Conservation (phyloP, 768 basidiomycete species). For the Kwoniella bestiolae region DNA sequence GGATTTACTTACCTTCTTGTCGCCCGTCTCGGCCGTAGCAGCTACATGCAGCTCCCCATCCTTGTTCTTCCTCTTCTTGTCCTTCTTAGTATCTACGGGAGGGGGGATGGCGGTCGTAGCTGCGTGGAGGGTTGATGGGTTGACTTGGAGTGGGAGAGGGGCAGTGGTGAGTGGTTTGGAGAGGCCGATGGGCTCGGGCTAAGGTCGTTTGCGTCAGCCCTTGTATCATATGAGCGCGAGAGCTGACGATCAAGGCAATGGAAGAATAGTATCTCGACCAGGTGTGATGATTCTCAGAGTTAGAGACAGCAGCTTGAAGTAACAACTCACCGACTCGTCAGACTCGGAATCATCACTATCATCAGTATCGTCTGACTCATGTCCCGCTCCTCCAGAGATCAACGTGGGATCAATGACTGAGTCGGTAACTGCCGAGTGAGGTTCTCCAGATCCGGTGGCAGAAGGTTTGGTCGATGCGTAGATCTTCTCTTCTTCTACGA, state of each 20-base stretch:
- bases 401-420: conserved; percentile 14
- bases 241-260: not conserved
- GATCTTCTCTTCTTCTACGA: conserved; percentile 65
- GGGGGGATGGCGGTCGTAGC: conserved; percentile 9
- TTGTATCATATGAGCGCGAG: not conserved
- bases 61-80: conserved; percentile 28
- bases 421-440: not conserved
- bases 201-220: not conserved
- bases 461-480: conserved; percentile 13
- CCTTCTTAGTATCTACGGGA: conserved; percentile 16
- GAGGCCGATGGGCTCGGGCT: not conserved
- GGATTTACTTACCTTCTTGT: conserved; percentile 22
- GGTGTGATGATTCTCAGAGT: no score
- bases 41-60: conserved; percentile 21
- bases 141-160: not conserved
- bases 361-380: conserved; percentile 1
- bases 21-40: not conserved
- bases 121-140: conserved; percentile 17
- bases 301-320: not conserved
- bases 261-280: no score
- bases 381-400: not conserved
- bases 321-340: conserved; percentile 22
- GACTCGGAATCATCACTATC: conserved; percentile 23
- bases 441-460: not conserved
- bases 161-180: not conserved